Evolutionary conservation across 495 filamentous ascomycete genomes (phyloP).

Genomic region (Apodospora peruviana): DNA sequence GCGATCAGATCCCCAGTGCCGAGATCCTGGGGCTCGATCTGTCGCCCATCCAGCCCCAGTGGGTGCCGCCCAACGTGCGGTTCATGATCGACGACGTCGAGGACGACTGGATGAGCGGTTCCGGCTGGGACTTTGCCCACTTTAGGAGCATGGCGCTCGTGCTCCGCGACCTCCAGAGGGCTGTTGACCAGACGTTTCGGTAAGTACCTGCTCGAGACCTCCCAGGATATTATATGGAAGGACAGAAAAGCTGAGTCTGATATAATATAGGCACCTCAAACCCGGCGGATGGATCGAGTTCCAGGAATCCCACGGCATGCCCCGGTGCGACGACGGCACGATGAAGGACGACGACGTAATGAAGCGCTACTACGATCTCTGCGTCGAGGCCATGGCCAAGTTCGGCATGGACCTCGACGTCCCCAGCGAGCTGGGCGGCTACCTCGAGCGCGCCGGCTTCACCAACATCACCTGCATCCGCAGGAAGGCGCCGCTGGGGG

Average conservation of each 20-base stretch:
- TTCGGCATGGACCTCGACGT: constrained; percentile 39
- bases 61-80: constrained; percentile 32
- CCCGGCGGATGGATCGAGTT: constrained; percentile 34
- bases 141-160: constrained; percentile 25
- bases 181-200: constrained; percentile 24
- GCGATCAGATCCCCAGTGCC: constrained; percentile 31
- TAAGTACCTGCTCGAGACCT: constrained; percentile 11
- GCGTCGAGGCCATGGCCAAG: constrained; percentile 20
- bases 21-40: constrained; percentile 29
- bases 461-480: constrained; percentile 47
- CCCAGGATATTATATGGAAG: not conserved
- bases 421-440: constrained; percentile 40
- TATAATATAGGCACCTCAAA: constrained; percentile 18
- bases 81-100: constrained; percentile 42
- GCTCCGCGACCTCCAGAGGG: constrained; percentile 14
- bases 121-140: constrained; percentile 34
- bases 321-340: constrained; percentile 32
- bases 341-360: constrained; percentile 25
- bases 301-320: constrained; percentile 31
- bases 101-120: constrained; percentile 30
- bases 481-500: constrained; percentile 50
- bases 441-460: constrained; percentile 50
- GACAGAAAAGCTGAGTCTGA: not conserved
- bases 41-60: constrained; percentile 35
- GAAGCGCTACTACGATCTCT: constrained; percentile 17